Base-by-base conservation (phyloP, 352 stramenopile species). In the Phytopythium chamaehyphon region DNA sequence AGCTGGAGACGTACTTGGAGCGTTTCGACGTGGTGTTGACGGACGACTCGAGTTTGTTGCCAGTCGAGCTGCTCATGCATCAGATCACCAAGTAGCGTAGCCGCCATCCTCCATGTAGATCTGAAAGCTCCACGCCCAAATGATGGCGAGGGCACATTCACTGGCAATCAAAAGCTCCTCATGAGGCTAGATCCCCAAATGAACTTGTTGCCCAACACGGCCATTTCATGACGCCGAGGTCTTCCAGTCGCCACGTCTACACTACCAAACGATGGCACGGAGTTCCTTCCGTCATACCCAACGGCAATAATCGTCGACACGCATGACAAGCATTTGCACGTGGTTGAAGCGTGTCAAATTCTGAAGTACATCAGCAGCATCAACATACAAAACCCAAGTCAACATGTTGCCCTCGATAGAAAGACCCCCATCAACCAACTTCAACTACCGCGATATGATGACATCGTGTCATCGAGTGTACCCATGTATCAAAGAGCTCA, bases 1-100 rank as follows among this genome's bases (percentile, higher is more conserved):
- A 73, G 44, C 57, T 91, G 19, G 76, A 81, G 10, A 22, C 71
- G 51, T 91, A 88, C 47, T 40, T 91, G 35, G 37, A 71, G 31
- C 55, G 47, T n/a, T 89, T 80, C 38, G 70, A 93, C 55, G 77
- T 93, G n/a, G 83, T 93, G 39, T 73, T 93, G 15, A 88, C 80
- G 12, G 64, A 90, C 57, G 79, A 90, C 65, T 73, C 67, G 40
- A 88, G 71, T 42, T 61, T 93, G 52, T 44, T 76, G 24, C 66
- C 73, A 2, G 64, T 89, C 1, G 73, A 85, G 42, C 59, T 87
- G 23, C 43, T 89, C 47, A 24, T 89, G 19, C 70, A 84, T 33
- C 78, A 87, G 55, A 59, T 90, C 21, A 54, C 78, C 7, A 48
- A 16, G 23, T 36, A 48, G 43, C n/a, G 40, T 11, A 11, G 11